phyloP scores from a whole-genome alignment of 2,329 filamentous ascomycete species.

The Albophoma yamanashiensis region DNA sequence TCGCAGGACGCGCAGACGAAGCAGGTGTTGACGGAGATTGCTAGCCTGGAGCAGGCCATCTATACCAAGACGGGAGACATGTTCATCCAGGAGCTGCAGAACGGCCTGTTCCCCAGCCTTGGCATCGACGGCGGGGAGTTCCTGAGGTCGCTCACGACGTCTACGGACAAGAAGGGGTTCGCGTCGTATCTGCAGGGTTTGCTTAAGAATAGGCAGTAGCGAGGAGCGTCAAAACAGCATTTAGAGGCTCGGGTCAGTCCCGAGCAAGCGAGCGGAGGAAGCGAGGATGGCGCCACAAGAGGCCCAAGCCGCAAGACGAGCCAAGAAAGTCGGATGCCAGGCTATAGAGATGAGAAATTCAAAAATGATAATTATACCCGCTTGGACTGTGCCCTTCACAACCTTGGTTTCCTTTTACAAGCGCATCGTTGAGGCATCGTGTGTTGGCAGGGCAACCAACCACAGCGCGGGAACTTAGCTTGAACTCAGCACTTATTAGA shows the following conservation, averaged over 20 bases:
- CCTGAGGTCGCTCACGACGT: slow-evolving; percentile 45
- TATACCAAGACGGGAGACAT: slow-evolving; percentile 79
- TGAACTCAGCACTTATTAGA: neutral
- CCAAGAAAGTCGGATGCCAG: neutral
- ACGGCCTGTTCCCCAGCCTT: slow-evolving; percentile 51
- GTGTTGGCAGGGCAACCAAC: too few species aligned
- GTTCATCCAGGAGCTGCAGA: slow-evolving; percentile 62
- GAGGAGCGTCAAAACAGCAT: neutral
- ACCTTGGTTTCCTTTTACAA: too few species aligned
- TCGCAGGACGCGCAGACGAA: slow-evolving; percentile 76
- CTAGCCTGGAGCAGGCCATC: slow-evolving; percentile 76
- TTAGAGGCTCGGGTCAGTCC: neutral
- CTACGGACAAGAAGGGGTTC: slow-evolving; percentile 49
- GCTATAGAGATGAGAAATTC: neutral
- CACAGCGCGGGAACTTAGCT: too few species aligned
- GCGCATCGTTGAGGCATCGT: too few species aligned
- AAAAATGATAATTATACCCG: neutral
- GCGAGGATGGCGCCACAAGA: neutral
- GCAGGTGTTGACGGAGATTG: slow-evolving; percentile 81
- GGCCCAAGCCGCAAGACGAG: neutral
- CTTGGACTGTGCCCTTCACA: neutral
- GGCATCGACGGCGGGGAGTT: slow-evolving; percentile 53
- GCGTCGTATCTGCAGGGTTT: slow-evolving; percentile 53
- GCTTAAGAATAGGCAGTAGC: slow-evolving; percentile 31
- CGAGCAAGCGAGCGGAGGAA: neutral